A percentile compares a stretch with the other conserved stretches of the same genome.
These are phyloP conservation scores for Kwoniella dejecticola DNA, from an alignment of 768 basidiomycete genomes.

Conservation along the genomic window DNA sequence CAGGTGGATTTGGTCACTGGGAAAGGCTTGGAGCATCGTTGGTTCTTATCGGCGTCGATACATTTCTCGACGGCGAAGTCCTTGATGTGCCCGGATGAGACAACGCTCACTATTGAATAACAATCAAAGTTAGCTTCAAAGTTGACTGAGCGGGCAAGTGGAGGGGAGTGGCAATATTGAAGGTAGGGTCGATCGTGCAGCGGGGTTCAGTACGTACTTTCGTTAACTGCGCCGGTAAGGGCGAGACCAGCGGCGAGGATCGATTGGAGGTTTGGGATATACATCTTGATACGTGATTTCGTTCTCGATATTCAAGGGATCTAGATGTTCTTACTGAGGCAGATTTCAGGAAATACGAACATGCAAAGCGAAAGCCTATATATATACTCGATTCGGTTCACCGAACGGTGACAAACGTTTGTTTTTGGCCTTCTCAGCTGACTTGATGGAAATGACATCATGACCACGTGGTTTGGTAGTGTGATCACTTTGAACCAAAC, in stretches of 20 bases:
- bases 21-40: conserved; percentile 52
- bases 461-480: too few relatives aligned
- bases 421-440: not conserved
- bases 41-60: conserved; percentile 43
- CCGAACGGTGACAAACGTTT: not conserved
- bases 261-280: conserved; percentile 46
- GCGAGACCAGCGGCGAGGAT: conserved; percentile 48
- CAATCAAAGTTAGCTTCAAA: not conserved
- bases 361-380: not conserved
- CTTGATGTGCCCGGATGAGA: conserved; percentile 44
- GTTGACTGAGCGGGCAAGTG: too few relatives aligned
- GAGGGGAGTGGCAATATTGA: conserved; percentile 13
- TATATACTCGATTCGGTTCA: not conserved
- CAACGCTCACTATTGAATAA: conserved; percentile 1
- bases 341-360: conserved; percentile 1
- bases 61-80: conserved; percentile 51
- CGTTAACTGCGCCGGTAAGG: conserved; percentile 30
- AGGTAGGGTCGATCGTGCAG: too few relatives aligned
- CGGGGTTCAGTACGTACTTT: conserved; percentile 49
- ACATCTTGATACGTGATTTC: conserved; percentile 34
- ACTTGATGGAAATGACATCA: too few relatives aligned
- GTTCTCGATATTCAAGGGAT: not conserved
- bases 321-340: not conserved
- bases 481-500: too few relatives aligned
- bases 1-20: conserved; percentile 44